Percentiles rank a stretch among this genome's conserved stretches.
These are phyloP conservation scores for Aphanomyces cochlioides DNA, from an alignment of 352 stramenopile species.

Conservation along the genomic window DNA sequence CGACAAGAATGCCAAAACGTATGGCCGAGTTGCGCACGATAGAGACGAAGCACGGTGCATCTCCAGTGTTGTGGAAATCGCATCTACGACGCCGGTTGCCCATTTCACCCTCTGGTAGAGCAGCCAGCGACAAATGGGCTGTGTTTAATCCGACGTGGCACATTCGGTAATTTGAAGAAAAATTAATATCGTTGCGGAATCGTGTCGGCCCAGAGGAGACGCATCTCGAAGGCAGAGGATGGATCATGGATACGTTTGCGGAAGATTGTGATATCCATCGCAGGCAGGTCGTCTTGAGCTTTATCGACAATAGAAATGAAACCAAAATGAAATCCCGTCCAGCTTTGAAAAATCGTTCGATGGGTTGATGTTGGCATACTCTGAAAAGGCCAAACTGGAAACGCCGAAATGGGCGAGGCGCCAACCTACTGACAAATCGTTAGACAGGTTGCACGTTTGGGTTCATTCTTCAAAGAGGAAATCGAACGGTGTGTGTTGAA, in stretches of 20 bases:
- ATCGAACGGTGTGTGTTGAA: neutral
- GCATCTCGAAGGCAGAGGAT: neutral
- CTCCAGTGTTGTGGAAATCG: too few relatives aligned
- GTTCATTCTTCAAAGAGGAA: slow-evolving; percentile 14
- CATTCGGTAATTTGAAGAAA: slow-evolving; percentile 5
- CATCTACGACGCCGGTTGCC: too few relatives aligned
- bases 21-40: neutral
- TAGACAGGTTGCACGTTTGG: neutral
- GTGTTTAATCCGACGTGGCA: slow-evolving; percentile 22
- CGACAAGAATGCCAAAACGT: slow-evolving; percentile 21
- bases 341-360: slow-evolving; percentile 11
- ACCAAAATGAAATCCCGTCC: slow-evolving; percentile 16
- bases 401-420: slow-evolving; percentile 16
- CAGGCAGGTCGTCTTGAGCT: neutral
- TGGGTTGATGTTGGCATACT: neutral
- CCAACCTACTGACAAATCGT: neutral
- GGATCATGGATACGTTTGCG: neutral
- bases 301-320: neutral
- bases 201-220: slow-evolving; percentile 5
- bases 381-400: neutral
- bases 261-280: slow-evolving; percentile 4
- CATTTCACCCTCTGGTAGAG: neutral
- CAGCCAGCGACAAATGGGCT: slow-evolving; percentile 4
- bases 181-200: slow-evolving; percentile 4
- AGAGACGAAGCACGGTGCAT: too few relatives aligned